These are phyloP conservation scores for Xylaria castorea DNA, from an alignment of 495 filamentous ascomycete species.

Conservation along the genomic window DNA sequence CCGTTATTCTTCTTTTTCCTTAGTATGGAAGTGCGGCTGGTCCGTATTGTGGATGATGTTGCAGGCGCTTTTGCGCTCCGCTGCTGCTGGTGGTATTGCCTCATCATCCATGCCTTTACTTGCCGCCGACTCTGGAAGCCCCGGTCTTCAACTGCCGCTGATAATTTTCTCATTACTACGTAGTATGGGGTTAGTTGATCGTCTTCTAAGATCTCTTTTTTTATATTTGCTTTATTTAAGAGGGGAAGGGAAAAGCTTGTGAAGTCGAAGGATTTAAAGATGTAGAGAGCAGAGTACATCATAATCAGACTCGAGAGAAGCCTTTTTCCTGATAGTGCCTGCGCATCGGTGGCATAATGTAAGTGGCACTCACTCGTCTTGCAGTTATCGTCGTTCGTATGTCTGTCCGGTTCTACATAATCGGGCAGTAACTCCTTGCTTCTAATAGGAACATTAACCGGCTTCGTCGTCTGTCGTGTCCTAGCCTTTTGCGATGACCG, in stretches of 20 bases:
- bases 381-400: not conserved
- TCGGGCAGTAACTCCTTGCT: not conserved
- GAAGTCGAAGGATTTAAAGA: not conserved
- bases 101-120: not conserved
- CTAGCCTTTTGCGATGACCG: not conserved
- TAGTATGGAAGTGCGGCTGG: not conserved
- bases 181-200: not conserved
- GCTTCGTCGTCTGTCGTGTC: not conserved
- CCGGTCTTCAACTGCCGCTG: not conserved
- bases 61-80: not conserved
- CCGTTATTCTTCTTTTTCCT: not conserved
- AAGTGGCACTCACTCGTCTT: not conserved
- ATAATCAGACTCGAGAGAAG: not conserved
- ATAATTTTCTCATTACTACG: not conserved
- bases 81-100: not conserved
- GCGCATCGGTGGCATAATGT: not conserved
- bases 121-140: slow-evolving; percentile 9
- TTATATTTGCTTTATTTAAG: too few species aligned
- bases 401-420: not conserved
- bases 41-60: not conserved
- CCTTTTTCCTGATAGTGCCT: not conserved
- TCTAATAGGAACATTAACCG: not conserved
- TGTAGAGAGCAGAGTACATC: not conserved
- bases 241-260: not conserved
- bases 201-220: not conserved